phyloP scores from a whole-genome alignment of 202 grass and related monocot genomes.

The Setaria viridis region DNA sequence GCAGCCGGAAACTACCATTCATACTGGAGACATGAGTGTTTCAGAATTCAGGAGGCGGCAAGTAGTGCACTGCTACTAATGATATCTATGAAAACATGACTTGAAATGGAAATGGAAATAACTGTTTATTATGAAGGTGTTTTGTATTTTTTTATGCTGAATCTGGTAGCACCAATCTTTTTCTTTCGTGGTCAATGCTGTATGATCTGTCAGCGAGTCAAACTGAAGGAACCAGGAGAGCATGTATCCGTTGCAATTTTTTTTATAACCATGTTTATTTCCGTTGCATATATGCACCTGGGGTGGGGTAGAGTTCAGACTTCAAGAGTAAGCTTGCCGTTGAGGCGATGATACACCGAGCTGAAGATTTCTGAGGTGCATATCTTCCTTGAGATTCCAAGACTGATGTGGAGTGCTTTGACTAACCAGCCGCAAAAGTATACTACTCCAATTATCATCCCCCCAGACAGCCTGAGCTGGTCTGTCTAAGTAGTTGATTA shows the following conservation, averaged over 20 bases:
- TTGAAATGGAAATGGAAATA: too few relatives aligned
- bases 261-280: too few relatives aligned
- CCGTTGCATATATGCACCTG: background rate
- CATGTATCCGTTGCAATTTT: background rate
- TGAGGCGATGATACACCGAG: background rate
- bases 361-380: background rate
- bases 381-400: conserved; percentile 56
- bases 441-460: background rate
- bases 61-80: too few relatives aligned
- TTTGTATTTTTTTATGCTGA: background rate
- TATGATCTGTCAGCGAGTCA: background rate
- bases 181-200: background rate
- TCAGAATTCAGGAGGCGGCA: too few relatives aligned
- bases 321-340: background rate
- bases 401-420: conserved; percentile 45
- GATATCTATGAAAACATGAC: too few relatives aligned
- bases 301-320: background rate
- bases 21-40: too few relatives aligned
- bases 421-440: background rate
- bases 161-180: background rate
- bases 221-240: background rate
- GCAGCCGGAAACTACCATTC: too few relatives aligned
- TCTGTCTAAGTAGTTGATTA: conserved; percentile 33
- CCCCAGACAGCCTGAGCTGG: conserved; percentile 45
- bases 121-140: too few relatives aligned